These are phyloP conservation scores for Paraphaeosphaeria minitans DNA, from an alignment of 2,329 filamentous ascomycete species.

Conservation along the genomic window DNA sequence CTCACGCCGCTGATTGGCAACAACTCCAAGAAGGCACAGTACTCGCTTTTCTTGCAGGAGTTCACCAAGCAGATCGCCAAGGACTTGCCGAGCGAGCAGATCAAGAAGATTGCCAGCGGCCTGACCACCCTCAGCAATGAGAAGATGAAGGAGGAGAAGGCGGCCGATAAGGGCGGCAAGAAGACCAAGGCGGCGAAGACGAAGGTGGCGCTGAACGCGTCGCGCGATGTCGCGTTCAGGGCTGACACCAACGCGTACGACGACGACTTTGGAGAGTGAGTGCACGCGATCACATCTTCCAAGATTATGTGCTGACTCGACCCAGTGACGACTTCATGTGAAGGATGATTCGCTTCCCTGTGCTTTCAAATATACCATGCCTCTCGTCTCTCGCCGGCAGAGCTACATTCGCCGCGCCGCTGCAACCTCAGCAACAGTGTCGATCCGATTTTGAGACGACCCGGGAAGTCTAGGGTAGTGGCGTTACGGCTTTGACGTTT, in stretches of 20 bases:
- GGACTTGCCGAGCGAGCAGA: slow-evolving; percentile 87
- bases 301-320: slow-evolving; percentile 23
- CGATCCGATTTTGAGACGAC: neutral
- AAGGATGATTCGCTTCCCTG: slow-evolving; percentile 18
- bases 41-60: slow-evolving; percentile 86
- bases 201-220: slow-evolving; percentile 80
- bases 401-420: slow-evolving; percentile 17
- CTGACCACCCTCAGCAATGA: slow-evolving; percentile 93
- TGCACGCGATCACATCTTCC: slow-evolving; percentile 28
- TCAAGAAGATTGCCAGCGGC: slow-evolving; percentile 91
- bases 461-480: neutral
- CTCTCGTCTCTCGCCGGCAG: slow-evolving; percentile 13
- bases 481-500: slow-evolving; percentile 12
- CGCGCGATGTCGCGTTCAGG: slow-evolving; percentile 58
- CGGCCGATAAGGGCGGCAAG: slow-evolving; percentile 90
- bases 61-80: slow-evolving; percentile 86
- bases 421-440: slow-evolving; percentile 1
- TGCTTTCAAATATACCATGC: neutral
- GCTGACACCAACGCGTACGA: slow-evolving; percentile 81
- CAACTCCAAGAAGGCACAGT: slow-evolving; percentile 87
- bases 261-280: slow-evolving; percentile 85
- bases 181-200: slow-evolving; percentile 97
- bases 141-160: slow-evolving; percentile 99
- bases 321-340: slow-evolving; percentile 48
- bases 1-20: slow-evolving; percentile 77